Base-by-base conservation (phyloP, 1,139 yeast genomes). In the Pichia sp. region DNA sequence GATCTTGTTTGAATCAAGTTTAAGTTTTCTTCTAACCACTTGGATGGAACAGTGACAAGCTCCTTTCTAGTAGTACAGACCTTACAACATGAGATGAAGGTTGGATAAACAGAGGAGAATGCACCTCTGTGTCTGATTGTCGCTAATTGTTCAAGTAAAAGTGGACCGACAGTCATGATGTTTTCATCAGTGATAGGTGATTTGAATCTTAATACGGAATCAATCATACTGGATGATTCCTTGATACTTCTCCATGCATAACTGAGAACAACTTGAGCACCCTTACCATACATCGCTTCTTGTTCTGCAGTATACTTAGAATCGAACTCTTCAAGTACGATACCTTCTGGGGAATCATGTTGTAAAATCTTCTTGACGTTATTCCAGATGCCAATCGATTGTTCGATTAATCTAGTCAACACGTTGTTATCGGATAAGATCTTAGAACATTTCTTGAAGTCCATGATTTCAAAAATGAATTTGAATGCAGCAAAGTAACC, bases 121-220 rank as follows among this genome's bases (percentile, higher is more conserved):
- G 97, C 96, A 33, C 98, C 98, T 52, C 95, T 76, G 59, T 93
- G 98, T 44, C 90, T 81, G 8, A 90, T 85, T 0, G 79, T 73
- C 3, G 88, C 76, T 38, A 91, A 67, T 61, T 91, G 96, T 12
- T 72, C 76, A 49, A 83, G 72, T 7, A 87, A 67, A 12, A 85
- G 59, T 1, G 76, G 72, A 11, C 89, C 87, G 32, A 76, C 60
- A n/a, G 55, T 53, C 9, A 52, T 21, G 4, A 60, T 22, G 22
- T 28, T 19, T 1, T 48, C 36, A 15, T 53, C 49, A 1, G 67
- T 39, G 10, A 78, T 57, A 2, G 60, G 55, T 2, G 57, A 59
- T n/a, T 58, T 46, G 1, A 45, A 44, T 19, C 48, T 51, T 11
- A 82, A 58, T 0, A 85, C 47, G 1, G 68, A 62, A 21, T 74